Evolutionary conservation across 805 yeast species (phyloP).

Genomic region (Pichia heedii): DNA sequence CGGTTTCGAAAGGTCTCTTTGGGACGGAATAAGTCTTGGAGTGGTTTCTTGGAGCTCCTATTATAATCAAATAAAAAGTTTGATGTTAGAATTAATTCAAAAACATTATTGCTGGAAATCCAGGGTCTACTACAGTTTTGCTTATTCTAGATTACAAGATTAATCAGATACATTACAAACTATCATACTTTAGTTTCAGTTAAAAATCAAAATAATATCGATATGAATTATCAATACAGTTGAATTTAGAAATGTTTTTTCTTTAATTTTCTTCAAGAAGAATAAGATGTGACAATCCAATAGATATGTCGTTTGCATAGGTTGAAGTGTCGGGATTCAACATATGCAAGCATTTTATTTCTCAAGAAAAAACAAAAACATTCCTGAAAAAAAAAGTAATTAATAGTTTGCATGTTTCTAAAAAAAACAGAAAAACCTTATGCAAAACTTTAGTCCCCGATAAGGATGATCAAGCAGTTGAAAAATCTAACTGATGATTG

Average conservation of each 20-base stretch:
- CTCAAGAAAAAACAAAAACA: too few species aligned
- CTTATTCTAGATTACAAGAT: too few species aligned
- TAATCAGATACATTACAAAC: too few species aligned
- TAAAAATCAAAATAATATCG: too few species aligned
- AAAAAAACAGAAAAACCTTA: neutral
- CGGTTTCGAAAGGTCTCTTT: conserved; percentile 98
- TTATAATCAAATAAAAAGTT: neutral
- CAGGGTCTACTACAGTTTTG: too few species aligned
- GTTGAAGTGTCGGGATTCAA: conserved; percentile 89
- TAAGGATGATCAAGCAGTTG: neutral
- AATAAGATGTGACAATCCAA: too few species aligned
- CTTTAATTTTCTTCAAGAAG: too few species aligned
- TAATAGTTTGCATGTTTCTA: neutral
- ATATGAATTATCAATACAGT: too few species aligned
- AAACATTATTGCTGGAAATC: too few species aligned
- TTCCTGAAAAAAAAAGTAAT: neutral
- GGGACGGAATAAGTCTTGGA: conserved; percentile 99
- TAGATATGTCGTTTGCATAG: conserved; percentile 3
- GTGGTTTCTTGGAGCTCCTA: conserved; percentile 98
- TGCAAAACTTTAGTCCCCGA: conserved; percentile 3
- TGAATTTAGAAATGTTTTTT: too few species aligned
- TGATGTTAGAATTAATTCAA: conserved; percentile 1
- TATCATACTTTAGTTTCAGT: too few species aligned
- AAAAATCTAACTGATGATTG: neutral
- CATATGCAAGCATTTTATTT: neutral